These are phyloP conservation scores for Pichia sp. DNA, from an alignment of 1,139 yeast genomes.

Conservation along the genomic window DNA sequence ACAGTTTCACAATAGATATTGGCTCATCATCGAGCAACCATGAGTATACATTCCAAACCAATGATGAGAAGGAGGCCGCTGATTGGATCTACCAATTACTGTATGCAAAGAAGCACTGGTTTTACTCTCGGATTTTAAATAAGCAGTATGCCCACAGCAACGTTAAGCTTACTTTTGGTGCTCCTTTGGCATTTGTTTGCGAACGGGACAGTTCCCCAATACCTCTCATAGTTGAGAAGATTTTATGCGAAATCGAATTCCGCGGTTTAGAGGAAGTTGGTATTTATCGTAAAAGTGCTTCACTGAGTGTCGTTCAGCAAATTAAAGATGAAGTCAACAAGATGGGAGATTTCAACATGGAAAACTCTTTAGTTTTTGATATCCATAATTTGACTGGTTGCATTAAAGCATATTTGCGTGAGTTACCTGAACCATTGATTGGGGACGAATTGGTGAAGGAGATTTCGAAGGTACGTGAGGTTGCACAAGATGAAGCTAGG, in stretches of 20 bases:
- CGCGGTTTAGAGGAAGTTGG: slow-evolving; percentile 91
- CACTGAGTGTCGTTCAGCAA: slow-evolving; percentile 69
- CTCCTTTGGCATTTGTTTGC: slow-evolving; percentile 74
- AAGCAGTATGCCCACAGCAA: slow-evolving; percentile 27
- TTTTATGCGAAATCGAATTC: slow-evolving; percentile 70
- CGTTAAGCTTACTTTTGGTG: slow-evolving; percentile 69
- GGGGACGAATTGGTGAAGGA: slow-evolving; percentile 54
- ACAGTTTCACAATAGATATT: slow-evolving; percentile 58
- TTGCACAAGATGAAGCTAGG: slow-evolving; percentile 32
- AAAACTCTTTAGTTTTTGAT: slow-evolving; percentile 69
- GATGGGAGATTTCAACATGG: slow-evolving; percentile 61
- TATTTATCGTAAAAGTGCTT: slow-evolving; percentile 85
- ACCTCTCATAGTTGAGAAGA: slow-evolving; percentile 62
- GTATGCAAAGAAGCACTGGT: slow-evolving; percentile 55
- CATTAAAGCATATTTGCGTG: slow-evolving; percentile 79
- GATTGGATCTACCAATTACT: slow-evolving; percentile 65
- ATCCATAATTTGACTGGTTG: slow-evolving; percentile 88
- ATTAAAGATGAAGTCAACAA: slow-evolving; percentile 72
- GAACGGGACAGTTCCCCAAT: slow-evolving; percentile 57
- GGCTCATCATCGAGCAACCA: slow-evolving; percentile 41
- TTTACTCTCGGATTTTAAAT: slow-evolving; percentile 42
- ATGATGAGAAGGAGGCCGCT: slow-evolving; percentile 56
- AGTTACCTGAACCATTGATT: slow-evolving; percentile 81
- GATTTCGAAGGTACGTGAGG: slow-evolving; percentile 40
- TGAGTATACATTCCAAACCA: slow-evolving; percentile 68